These are phyloP conservation scores for Alternaria sp. DNA, from an alignment of 2,329 filamentous ascomycete genomes.

Conservation along the genomic window DNA sequence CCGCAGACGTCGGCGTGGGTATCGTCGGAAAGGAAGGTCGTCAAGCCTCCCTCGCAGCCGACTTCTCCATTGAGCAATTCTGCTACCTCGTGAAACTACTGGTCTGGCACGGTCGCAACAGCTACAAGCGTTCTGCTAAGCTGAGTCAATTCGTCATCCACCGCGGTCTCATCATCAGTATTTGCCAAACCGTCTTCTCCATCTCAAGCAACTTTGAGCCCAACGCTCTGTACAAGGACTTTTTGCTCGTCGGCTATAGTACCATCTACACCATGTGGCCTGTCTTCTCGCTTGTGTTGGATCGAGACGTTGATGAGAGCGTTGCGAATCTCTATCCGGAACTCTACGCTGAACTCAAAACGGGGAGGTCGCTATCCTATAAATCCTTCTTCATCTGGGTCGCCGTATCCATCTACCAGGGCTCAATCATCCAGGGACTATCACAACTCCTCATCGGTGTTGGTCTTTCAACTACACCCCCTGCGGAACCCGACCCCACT, in stretches of 20 bases:
- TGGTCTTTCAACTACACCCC: constrained; percentile 23
- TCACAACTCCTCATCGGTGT: constrained; percentile 86
- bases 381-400: constrained; percentile 98
- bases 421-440: constrained; percentile 93
- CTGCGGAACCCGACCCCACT: constrained; percentile 16
- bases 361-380: constrained; percentile 86
- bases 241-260: constrained; percentile 95
- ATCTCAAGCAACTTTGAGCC: constrained; percentile 93
- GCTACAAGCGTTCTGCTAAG: constrained; percentile 95
- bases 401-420: constrained; percentile 92
- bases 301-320: constrained; percentile 93
- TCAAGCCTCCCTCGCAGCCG: constrained; percentile 92
- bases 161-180: constrained; percentile 90
- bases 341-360: constrained; percentile 96
- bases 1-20: constrained; percentile 95
- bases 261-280: constrained; percentile 95
- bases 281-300: constrained; percentile 91
- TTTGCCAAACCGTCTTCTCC: constrained; percentile 97
- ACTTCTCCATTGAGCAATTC: constrained; percentile 97
- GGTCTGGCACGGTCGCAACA: constrained; percentile 99
- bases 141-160: constrained; percentile 98
- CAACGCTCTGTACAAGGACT: constrained; percentile 91
- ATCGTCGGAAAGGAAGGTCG: constrained; percentile 98
- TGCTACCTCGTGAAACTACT: constrained; percentile 93
- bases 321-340: constrained; percentile 96